Conservation (phyloP, 495 filamentous ascomycete genomes). For the Tetracladium setigerum region DNA sequence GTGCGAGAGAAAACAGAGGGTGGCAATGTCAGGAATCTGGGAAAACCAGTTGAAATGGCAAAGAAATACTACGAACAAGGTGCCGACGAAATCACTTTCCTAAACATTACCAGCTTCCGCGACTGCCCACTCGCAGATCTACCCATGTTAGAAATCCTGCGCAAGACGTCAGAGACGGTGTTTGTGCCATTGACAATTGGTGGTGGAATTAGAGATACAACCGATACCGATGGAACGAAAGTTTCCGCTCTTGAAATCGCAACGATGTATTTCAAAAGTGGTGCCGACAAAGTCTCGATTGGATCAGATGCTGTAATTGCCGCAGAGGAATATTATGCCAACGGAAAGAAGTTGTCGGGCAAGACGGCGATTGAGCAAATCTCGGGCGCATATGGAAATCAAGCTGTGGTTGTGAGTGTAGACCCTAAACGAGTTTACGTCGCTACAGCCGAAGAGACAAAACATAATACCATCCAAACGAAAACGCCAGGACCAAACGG, state of each 20-base stretch:
- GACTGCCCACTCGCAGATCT: constrained; percentile 86
- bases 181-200: constrained; percentile 98
- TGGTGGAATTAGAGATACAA: constrained; percentile 85
- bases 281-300: constrained; percentile 98
- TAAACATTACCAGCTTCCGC: constrained; percentile 97
- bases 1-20: constrained; percentile 86
- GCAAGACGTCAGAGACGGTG: constrained; percentile 78
- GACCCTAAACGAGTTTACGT: constrained; percentile 92
- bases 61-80: constrained; percentile 92
- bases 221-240: constrained; percentile 81
- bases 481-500: constrained; percentile 61
- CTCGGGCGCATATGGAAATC: constrained; percentile 86
- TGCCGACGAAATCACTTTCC: constrained; percentile 91
- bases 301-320: constrained; percentile 90
- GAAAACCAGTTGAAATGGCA: constrained; percentile 94
- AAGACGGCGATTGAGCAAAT: constrained; percentile 92
- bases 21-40: constrained; percentile 81
- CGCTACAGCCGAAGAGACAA: constrained; percentile 58
- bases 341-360: constrained; percentile 59
- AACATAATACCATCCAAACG: constrained; percentile 72
- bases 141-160: constrained; percentile 92
- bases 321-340: constrained; percentile 77
- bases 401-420: constrained; percentile 93
- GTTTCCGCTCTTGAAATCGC: constrained; percentile 86
- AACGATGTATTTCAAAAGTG: constrained; percentile 94